A percentile compares a stretch with the other conserved stretches of the same genome.
Evolutionary conservation across 257 asterid genomes (phyloP).

Genomic region (Petunia secreta): DNA sequence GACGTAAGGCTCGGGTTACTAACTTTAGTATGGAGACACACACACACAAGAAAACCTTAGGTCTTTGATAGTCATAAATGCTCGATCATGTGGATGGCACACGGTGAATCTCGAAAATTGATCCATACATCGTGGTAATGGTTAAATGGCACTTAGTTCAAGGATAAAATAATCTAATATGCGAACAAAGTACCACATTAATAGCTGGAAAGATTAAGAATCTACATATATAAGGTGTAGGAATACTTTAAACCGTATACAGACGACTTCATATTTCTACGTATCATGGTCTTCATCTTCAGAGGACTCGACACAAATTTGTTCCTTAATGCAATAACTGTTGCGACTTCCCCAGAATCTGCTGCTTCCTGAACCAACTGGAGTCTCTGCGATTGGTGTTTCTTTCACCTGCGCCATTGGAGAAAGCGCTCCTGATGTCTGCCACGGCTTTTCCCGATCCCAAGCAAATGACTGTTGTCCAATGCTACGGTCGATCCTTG

Average conservation of each 20-base stretch:
- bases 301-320: conserved; percentile 55
- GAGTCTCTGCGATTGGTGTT: conserved; percentile 43
- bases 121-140: too few species aligned
- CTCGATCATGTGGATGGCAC: too few species aligned
- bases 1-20: too few species aligned
- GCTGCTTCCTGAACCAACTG: conserved; percentile 54
- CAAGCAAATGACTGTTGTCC: conserved; percentile 73
- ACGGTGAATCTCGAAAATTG: too few species aligned
- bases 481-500: conserved; percentile 50
- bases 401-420: conserved; percentile 57
- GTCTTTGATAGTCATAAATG: too few species aligned
- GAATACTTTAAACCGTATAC: not conserved
- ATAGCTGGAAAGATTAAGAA: too few species aligned
- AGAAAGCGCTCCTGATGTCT: conserved; percentile 61
- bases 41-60: too few species aligned
- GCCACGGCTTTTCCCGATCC: conserved; percentile 83
- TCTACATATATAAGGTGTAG: too few species aligned
- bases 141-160: too few species aligned
- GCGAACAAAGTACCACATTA: too few species aligned
- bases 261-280: conserved; percentile 36
- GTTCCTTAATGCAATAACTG: conserved; percentile 47
- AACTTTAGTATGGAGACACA: too few species aligned
- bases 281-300: conserved; percentile 36
- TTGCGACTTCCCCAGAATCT: conserved; percentile 58
- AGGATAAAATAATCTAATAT: too few species aligned